Percentiles rank a stretch among this genome's conserved stretches.
These are phyloP conservation scores for Oidium heveae DNA, from an alignment of 2,329 filamentous ascomycete genomes.

Conservation along the genomic window DNA sequence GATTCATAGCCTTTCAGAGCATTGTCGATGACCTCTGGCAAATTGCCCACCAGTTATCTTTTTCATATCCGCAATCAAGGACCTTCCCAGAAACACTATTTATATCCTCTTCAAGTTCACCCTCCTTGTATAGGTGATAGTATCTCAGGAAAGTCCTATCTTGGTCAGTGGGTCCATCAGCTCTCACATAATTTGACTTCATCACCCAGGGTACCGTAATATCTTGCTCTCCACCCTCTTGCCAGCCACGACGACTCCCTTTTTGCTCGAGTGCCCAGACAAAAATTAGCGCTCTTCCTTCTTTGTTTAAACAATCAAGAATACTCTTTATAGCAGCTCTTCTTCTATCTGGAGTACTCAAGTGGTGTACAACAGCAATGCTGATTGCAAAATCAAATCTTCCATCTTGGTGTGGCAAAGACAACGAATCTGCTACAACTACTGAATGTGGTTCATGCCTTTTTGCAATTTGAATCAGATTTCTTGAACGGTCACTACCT, in stretches of 20 bases:
- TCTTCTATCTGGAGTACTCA: conserved; percentile 53
- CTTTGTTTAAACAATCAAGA: conserved; percentile 33
- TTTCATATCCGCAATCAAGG: conserved; percentile 69
- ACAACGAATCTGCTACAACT: conserved; percentile 57
- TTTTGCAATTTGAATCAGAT: conserved; percentile 26
- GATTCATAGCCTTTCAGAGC: too few species aligned
- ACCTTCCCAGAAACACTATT: conserved; percentile 47
- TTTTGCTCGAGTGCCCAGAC: conserved; percentile 94
- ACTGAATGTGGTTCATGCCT: conserved; percentile 31
- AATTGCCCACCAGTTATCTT: conserved; percentile 95
- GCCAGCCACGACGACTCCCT: conserved; percentile 67
- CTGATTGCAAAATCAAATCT: conserved; percentile 74
- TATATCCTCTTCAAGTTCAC: conserved; percentile 68
- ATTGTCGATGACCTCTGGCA: conserved; percentile 4
- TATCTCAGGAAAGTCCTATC: conserved; percentile 47
- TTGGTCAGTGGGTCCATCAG: conserved; percentile 13
- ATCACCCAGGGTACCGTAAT: conserved; percentile 91
- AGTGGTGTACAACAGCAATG: conserved; percentile 83
- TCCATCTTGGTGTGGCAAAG: conserved; percentile 47
- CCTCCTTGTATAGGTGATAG: conserved; percentile 75
- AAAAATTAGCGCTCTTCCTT: conserved; percentile 54
- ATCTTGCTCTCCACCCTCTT: conserved; percentile 62
- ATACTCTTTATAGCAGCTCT: conserved; percentile 47
- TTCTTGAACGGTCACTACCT: conserved; percentile 55
- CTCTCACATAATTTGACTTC: conserved; percentile 15